These are phyloP conservation scores for Talaromyces sp. DNA, from an alignment of 2,329 filamentous ascomycete species.

Conservation along the genomic window DNA sequence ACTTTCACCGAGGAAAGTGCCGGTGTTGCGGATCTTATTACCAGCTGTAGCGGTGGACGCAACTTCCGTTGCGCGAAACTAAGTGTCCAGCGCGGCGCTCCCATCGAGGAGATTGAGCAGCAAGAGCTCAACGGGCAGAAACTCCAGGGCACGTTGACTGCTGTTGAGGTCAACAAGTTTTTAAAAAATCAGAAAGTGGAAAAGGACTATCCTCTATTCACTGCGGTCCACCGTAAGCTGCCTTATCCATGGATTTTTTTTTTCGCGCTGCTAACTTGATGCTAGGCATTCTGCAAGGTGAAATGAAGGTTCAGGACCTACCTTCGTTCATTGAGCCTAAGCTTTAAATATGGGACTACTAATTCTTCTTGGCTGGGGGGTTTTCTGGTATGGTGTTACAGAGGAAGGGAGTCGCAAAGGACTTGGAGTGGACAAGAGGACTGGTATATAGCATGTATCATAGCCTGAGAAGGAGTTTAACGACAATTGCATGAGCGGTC, in stretches of 20 bases:
- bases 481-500: not conserved
- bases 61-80: slow-evolving; percentile 94
- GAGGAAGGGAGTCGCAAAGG: not conserved
- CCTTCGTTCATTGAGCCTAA: slow-evolving; percentile 59
- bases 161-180: slow-evolving; percentile 86
- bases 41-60: slow-evolving; percentile 83
- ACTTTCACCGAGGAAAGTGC: slow-evolving; percentile 85
- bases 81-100: slow-evolving; percentile 72
- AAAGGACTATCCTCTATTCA: slow-evolving; percentile 86
- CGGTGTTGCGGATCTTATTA: slow-evolving; percentile 69
- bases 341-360: not conserved
- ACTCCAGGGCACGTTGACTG: slow-evolving; percentile 89
- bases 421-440: not conserved
- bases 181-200: slow-evolving; percentile 74
- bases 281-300: slow-evolving; percentile 69
- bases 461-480: not conserved
- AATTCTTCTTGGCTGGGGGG: not conserved
- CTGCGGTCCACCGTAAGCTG: slow-evolving; percentile 67
- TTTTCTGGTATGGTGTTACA: not conserved
- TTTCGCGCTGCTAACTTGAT: slow-evolving; percentile 18
- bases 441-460: not conserved
- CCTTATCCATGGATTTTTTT: not conserved
- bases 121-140: slow-evolving; percentile 94
- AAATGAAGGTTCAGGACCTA: slow-evolving; percentile 74
- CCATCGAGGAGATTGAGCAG: slow-evolving; percentile 82